Conservation (phyloP, 495 filamentous ascomycete species). For the Xylaria castorea region DNA sequence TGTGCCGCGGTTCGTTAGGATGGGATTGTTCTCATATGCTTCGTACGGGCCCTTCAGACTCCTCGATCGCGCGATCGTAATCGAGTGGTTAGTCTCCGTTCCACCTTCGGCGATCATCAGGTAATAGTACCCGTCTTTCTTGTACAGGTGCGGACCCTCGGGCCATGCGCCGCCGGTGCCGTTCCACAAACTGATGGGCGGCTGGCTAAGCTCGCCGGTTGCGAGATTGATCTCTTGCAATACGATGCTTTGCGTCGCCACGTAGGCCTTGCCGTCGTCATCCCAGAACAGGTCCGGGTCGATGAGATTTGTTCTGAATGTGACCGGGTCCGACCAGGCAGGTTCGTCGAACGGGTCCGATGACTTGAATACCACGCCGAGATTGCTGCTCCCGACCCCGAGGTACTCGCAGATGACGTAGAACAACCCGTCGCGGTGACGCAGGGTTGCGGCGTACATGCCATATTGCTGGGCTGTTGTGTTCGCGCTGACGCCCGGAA, state of each 20-base stretch:
- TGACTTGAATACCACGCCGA: constrained; percentile 42
- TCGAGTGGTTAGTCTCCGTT: constrained; percentile 56
- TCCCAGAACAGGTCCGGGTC: constrained; percentile 57
- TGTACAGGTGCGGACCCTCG: constrained; percentile 71
- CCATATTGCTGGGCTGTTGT: constrained; percentile 39
- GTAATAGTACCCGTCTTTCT: constrained; percentile 70
- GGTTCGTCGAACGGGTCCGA: constrained; percentile 40
- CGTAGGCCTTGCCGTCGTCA: constrained; percentile 54
- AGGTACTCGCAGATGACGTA: constrained; percentile 52
- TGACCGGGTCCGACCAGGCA: constrained; percentile 49
- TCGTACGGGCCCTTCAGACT: constrained; percentile 60
- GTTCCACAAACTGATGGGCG: constrained; percentile 57
- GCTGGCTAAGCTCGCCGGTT: constrained; percentile 48
- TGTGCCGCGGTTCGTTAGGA: constrained; percentile 58
- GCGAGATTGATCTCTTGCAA: constrained; percentile 52
- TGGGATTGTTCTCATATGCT: constrained; percentile 53
- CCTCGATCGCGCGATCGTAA: constrained; percentile 55
- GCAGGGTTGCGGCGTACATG: constrained; percentile 46
- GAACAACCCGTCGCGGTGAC: constrained; percentile 44
- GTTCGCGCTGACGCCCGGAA: constrained; percentile 38
- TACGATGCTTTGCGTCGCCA: constrained; percentile 47
- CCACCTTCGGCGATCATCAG: constrained; percentile 72
- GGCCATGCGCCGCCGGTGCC: constrained; percentile 60
- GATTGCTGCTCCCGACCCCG: constrained; percentile 29
- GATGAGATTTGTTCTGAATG: constrained; percentile 43